Base-by-base conservation (phyloP, 345 rosid species). In the Eucalyptus pauciflora region DNA sequence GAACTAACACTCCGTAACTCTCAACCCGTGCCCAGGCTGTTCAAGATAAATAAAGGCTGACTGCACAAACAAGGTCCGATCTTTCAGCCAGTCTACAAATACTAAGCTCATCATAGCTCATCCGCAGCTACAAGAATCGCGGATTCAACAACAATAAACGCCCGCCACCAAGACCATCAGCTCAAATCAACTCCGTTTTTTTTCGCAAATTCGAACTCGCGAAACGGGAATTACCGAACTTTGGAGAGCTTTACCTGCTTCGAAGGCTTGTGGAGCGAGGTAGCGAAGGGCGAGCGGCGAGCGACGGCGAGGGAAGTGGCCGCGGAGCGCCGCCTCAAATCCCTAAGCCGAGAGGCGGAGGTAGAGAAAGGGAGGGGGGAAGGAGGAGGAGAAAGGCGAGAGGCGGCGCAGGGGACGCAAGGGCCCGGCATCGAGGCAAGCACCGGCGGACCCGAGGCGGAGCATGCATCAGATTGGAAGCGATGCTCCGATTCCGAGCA, bases 401-500 rank as follows among this genome's bases (percentile, higher is more conserved):
- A 13, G 90, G n/a, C 80, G 4, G 88, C 60, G 85, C n/a, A 50
- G 60, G 62, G 86, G 56, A 31, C 54, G 69, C 50, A 87, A n/a
- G 86, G 88, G n/a, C 80, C 81, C 50, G 92, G 88, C 92, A 90
- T 88, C 89, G 86, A 56, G 88, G 90, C 49, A 8, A 76, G 88
- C 86, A 87, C 89, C 88, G 87, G 31, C 87, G 31, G 43, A 20
- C 25, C 11, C 50, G 79, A 29, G 81, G 50, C 87, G 80, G 37
- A 20, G 24, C 10, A 60, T 67, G 91, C 89, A 90, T 90, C 88
- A 81, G 87, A 29, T 50, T 17, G 43, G 29, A n/a, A 27, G 31
- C 41, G 41, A 29, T 22, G n/a, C 50, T 50, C 54, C 29, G 20
- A 50, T 41, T 51, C 15, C 67, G 49, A 13, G 58, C 87, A 60